Base-by-base conservation (phyloP, 805 yeast species). In the Ogataea chonburiensis region DNA sequence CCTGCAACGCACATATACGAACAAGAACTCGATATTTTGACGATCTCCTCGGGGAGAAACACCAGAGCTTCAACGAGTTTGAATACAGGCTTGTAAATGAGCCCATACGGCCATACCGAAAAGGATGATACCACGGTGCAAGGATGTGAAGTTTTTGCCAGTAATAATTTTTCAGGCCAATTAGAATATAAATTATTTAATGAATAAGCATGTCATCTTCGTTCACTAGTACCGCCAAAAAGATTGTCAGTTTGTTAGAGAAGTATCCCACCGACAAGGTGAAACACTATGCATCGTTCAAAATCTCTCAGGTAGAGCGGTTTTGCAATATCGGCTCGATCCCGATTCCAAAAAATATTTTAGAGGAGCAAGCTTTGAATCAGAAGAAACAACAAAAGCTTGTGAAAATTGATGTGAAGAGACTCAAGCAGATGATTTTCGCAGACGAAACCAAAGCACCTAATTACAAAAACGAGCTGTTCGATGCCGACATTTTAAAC, bases 221-320 rank as follows among this genome's bases (percentile, higher is more conserved):
- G 18, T 17, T 40, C 10, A 24, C 42, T 5, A 37, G 44, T 15
- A 36, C 51, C 2, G 77, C 79, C 3, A 75, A 72, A 50, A 71
- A 73, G 45, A 70, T 84, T 31, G 73, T 83, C 19, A 66, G 68
- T 21, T 61, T 79, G 9, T 59, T 84, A 31, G 80, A 79, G 46
- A 71, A 71, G 15, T 67, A 82, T 27, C 94, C 94, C 11, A 69
- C 73, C 41, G 93, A 84, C 49, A 71, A 79, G 42, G 68, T 85
- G 34, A 73, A 73, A 48, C 86, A 81, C 54, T 68, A 78, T 43
- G 77, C 84, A 0, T 79, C 86, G 5, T 81, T 84, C 63, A 84
- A 79, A 52, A 79, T 75, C 29, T 56, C 73, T 0, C 93, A 84
- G 58, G 62, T 82, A 24, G 73, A 73, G 42, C 64, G 81, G 55